phyloP scores from a whole-genome alignment of 2,329 filamentous ascomycete species.

The Phaeosphaeriaceae sp. region DNA sequence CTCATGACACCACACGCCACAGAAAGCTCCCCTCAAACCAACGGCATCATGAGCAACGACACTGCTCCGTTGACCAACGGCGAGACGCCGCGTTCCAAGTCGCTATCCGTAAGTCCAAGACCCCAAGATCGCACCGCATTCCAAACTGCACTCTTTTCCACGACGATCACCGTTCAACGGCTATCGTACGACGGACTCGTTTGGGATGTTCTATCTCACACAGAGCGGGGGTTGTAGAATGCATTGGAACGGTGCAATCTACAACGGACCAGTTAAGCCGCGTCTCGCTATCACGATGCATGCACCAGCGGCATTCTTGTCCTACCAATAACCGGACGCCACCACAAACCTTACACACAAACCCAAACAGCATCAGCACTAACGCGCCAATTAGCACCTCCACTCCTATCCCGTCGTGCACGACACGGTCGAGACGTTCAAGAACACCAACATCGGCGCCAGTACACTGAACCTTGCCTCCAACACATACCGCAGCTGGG shows the following conservation, averaged over 20 bases:
- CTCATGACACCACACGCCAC: constrained; percentile 46
- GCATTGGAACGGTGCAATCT: constrained; percentile 12
- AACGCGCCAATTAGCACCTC: constrained; percentile 69
- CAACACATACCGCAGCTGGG: constrained; percentile 77
- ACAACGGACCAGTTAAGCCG: constrained; percentile 13
- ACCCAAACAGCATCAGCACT: constrained; percentile 8
- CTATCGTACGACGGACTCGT: not conserved
- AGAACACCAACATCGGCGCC: constrained; percentile 82
- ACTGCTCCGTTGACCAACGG: constrained; percentile 47
- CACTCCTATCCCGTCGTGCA: constrained; percentile 83
- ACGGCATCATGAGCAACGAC: constrained; percentile 43
- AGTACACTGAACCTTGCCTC: constrained; percentile 80
- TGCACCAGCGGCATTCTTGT: constrained; percentile 12
- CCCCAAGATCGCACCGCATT: not conserved
- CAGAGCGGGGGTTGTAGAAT: constrained; percentile 7
- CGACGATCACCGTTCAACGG: constrained; percentile 1
- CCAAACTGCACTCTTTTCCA: not conserved
- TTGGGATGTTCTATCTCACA: not conserved
- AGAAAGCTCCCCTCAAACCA: constrained; percentile 20
- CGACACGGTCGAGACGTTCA: constrained; percentile 80
- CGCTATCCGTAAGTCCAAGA: constrained; percentile 46
- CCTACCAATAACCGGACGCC: constrained; percentile 4
- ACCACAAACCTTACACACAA: constrained; percentile 9
- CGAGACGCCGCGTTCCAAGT: constrained; percentile 49
- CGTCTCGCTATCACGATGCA: constrained; percentile 16